Base-by-base conservation (phyloP, 1,139 yeast species). In the Scheffersomyces stambukii region DNA sequence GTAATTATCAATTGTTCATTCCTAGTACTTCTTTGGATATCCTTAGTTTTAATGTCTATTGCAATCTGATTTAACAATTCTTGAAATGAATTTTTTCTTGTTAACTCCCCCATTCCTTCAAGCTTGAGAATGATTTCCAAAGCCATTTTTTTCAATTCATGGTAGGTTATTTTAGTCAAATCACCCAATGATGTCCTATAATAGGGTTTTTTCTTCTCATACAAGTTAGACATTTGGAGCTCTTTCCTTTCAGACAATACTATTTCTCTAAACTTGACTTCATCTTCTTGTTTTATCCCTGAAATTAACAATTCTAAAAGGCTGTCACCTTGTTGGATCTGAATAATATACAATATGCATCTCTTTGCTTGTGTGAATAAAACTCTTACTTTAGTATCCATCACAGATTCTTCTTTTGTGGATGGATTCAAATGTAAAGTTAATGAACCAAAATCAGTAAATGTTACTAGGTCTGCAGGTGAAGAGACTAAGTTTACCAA, bases 11-110 rank as follows among this genome's bases (percentile, higher is more conserved):
- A 58, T 46, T 86, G 95, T 21, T 72, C 66, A 30, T 68, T 66
- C 16, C 95, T 65, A 20, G 72, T 64, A 10, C 71, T 54, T 36
- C 95, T 70, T 38, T 83, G 82, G 32, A 77, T 73, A 40, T 80
- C 79, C 46, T 88, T 88, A 22, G 85, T 77, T 46, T 80, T 78
- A 43, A 91, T 86, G 42, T 93, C 96, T 30, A 72, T 60, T 0
- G 95, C 95, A 37, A 91, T 81, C 38, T 83, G 86, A 48, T 88
- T 88, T 35, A 91, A 59, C 15, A 91, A 53, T 14, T 73, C 79
- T 50, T 91, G 98, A 52, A 81, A 86, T 18, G 83, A 77, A 48
- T 85, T 77, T 13, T 68, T 62, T 34, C 95, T 69, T 3, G 81
- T 63, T 8, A 88, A 69, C 28, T 70, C 60, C 3, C 89, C 91